Evolutionary conservation across 371 early-diverging fungal genomes (phyloP).

Genomic region (Mucor sp.): DNA sequence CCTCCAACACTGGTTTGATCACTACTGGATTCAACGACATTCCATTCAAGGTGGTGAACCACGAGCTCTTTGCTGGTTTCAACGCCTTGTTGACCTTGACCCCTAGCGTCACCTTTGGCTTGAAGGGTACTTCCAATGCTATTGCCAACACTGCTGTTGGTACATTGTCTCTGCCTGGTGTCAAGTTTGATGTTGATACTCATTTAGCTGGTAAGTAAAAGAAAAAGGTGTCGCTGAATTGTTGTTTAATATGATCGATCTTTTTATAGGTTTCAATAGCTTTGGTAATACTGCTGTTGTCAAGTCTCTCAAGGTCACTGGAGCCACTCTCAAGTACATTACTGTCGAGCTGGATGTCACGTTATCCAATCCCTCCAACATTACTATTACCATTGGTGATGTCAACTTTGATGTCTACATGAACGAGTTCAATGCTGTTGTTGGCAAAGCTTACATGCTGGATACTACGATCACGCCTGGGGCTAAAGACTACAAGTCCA

Average conservation of each 20-base stretch:
- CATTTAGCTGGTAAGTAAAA: conserved; percentile 50
- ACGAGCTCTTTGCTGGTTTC: conserved; percentile 49
- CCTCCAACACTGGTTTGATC: conserved; percentile 38
- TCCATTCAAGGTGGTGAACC: conserved; percentile 43
- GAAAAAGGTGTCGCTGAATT: background rate
- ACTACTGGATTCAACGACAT: conserved; percentile 51
- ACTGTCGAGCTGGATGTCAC: conserved; percentile 38
- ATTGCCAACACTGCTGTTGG: conserved; percentile 59
- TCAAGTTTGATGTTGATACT: conserved; percentile 51
- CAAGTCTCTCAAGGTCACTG: conserved; percentile 38
- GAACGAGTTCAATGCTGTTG: conserved; percentile 31
- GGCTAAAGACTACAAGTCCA: conserved; percentile 39
- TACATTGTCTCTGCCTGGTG: conserved; percentile 44
- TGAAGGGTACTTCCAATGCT: conserved; percentile 54
- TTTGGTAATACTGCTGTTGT: conserved; percentile 47
- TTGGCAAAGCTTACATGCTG: conserved; percentile 43
- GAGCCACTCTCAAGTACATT: conserved; percentile 43
- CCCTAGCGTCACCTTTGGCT: conserved; percentile 43
- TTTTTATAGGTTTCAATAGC: conserved; percentile 43
- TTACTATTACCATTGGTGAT: conserved; percentile 56
- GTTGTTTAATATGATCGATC: background rate
- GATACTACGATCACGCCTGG: conserved; percentile 55
- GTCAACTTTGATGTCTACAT: conserved; percentile 49
- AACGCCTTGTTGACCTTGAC: conserved; percentile 48
- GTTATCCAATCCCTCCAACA: conserved; percentile 54